Evolutionary conservation across 2,329 filamentous ascomycete genomes (phyloP), one percentile per base, ranked within the genome.

Genomic region (Cladorrhinum sp.): DNA sequence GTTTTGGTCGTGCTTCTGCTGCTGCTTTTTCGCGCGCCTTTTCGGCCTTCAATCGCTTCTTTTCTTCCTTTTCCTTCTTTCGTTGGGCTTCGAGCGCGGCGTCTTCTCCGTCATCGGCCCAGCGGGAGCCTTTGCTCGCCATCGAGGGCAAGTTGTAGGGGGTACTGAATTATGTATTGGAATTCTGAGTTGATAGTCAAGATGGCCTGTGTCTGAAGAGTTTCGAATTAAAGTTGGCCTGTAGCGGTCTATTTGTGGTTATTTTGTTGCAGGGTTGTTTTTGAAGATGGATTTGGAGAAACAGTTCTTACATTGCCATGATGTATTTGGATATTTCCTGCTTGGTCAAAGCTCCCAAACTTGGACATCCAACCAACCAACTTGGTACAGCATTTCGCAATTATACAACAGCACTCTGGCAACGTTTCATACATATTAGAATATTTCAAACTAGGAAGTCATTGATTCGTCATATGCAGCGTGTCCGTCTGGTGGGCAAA

Each of bases 81-180:
- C 86, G 82, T 70, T 87, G 86, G 20, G 87, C 86, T 62, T 91
- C 87, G 48, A 88, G 81, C 49, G 86, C 90, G 21, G 86, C 86
- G 73, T 97, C 92, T 67, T 92, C 91, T 68, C 91, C 90, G 51
- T 89, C 86, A 70, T 92, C 85, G 66, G 90, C 91, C 95, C 95
- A 99, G 75, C 94, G 87, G 55, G 94, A 97, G 72, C 85, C 86
- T 71, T 80, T 82, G 70, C 79, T 79, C 53, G 86, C 81, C 86
- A 89, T 90, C 52, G 53, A 4, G 14, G 39, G 14, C 39, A 14
- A 46, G 39, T 5, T 20, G 39, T n/a, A 14, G 39, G 4, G 5
- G 26, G 26, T 10, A 4, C 39, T 16, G 18, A 49, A 24, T 9
- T 49, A 8, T 21, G 18, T 8, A 28, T 28, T 28, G 4, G 4